These are phyloP conservation scores for Fusarium citri DNA, from an alignment of 2,329 filamentous ascomycete species.

Conservation along the genomic window DNA sequence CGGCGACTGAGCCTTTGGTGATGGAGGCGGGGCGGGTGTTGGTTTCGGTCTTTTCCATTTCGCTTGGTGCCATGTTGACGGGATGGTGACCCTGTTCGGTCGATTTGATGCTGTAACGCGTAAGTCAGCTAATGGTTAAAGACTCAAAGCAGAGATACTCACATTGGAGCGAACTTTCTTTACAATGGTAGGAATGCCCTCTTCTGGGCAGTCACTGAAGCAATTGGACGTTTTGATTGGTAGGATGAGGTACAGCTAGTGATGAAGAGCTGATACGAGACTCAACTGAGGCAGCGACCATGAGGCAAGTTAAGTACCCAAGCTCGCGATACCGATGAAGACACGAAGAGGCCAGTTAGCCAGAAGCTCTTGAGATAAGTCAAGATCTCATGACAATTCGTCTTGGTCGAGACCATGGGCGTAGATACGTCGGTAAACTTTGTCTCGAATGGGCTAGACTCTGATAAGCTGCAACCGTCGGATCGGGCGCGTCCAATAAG, in stretches of 20 bases:
- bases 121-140: not conserved
- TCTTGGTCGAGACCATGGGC: not conserved
- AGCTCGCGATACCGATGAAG: not conserved
- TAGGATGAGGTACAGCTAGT: not conserved
- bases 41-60: constrained; percentile 3
- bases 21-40: not conserved
- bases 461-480: constrained; percentile 23
- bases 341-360: fast-evolving
- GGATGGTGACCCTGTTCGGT: not conserved
- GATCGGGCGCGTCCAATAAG: constrained; percentile 9
- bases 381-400: not conserved
- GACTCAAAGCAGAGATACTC: not conserved
- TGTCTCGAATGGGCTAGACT: constrained; percentile 2
- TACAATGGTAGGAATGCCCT: no score
- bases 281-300: not conserved
- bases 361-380: not conserved
- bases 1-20: constrained; percentile 3
- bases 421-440: constrained; percentile 13
- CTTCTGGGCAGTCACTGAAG: not conserved
- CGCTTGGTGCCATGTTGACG: not conserved
- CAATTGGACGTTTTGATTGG: not conserved
- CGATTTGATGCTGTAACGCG: not conserved
- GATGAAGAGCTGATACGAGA: not conserved
- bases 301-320: constrained; percentile 7
- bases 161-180: not conserved